phyloP scores from a whole-genome alignment of 352 stramenopile species.

The Globisporangium solare region DNA sequence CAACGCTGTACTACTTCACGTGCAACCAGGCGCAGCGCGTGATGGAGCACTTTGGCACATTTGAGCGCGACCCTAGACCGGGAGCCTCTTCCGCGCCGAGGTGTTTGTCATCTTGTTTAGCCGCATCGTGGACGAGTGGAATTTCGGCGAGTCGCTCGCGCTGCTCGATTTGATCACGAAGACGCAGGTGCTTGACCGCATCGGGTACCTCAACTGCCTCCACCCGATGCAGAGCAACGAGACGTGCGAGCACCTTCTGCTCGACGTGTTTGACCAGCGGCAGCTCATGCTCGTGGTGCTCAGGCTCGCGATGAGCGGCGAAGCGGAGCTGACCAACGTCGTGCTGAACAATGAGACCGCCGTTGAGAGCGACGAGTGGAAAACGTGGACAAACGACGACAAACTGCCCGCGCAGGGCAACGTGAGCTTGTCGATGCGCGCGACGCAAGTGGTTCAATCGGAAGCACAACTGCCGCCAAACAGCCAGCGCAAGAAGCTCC shows the following conservation, averaged over 20 bases:
- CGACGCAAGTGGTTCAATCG: conserved; percentile 30
- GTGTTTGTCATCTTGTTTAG: conserved; percentile 70
- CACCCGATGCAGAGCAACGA: conserved; percentile 54
- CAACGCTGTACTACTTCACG: conserved; percentile 67
- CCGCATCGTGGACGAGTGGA: conserved; percentile 66
- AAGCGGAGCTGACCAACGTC: conserved; percentile 43
- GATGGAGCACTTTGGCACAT: conserved; percentile 79
- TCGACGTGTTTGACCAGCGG: conserved; percentile 47
- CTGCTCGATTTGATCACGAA: conserved; percentile 62
- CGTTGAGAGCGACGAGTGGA: conserved; percentile 49
- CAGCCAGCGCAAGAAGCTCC: conserved; percentile 52
- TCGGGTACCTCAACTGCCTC: conserved; percentile 61
- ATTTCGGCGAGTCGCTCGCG: conserved; percentile 58
- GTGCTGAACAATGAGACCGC: conserved; percentile 37
- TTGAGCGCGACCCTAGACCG: conserved; percentile 55
- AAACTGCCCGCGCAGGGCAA: conserved; percentile 40
- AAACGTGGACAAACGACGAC: conserved; percentile 46
- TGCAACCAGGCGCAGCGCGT: conserved; percentile 61
- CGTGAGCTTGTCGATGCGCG: conserved; percentile 43
- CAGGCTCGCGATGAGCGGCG: conserved; percentile 35
- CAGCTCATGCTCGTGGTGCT: conserved; percentile 55
- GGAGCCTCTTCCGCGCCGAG: conserved; percentile 52
- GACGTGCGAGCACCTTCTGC: conserved; percentile 40
- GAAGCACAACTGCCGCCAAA: conserved; percentile 44
- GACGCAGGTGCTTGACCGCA: conserved; percentile 54